Percentiles rank a stretch among this genome's conserved stretches.
Evolutionary conservation across 768 basidiomycete species (phyloP).

Genomic region (Solioccasus polychromus): DNA sequence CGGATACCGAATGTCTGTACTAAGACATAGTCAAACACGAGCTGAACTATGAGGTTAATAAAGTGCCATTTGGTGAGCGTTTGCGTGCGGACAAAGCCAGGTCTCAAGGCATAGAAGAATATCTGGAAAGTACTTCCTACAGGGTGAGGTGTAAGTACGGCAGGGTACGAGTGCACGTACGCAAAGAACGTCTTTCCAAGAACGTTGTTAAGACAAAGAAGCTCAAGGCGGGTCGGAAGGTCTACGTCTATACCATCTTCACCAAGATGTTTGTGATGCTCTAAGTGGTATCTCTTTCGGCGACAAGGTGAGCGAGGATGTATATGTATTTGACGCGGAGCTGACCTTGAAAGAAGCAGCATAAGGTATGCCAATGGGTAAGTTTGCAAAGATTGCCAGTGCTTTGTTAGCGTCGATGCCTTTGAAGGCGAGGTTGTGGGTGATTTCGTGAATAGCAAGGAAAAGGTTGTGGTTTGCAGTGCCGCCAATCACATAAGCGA

Average conservation of each 20-base stretch:
- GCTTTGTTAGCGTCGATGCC: conserved; percentile 80
- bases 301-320: conserved; percentile 4
- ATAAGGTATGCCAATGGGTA: conserved; percentile 94
- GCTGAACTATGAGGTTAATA: conserved; percentile 67
- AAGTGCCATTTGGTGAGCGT: conserved; percentile 80
- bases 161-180: conserved; percentile 41
- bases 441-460: conserved; percentile 97
- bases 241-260: conserved; percentile 97
- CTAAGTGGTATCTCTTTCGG: conserved; percentile 81
- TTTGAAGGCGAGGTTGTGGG: conserved; percentile 93
- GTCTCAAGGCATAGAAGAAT: conserved; percentile 95
- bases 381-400: conserved; percentile 86
- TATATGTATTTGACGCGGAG: not conserved
- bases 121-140: conserved; percentile 89
- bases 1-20: conserved; percentile 43
- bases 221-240: conserved; percentile 82
- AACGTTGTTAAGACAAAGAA: conserved; percentile 88
- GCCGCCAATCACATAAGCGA: conserved; percentile 85
- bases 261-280: conserved; percentile 94
- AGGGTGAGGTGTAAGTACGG: conserved; percentile 6
- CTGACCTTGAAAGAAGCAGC: conserved; percentile 90
- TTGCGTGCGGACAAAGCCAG: conserved; percentile 87
- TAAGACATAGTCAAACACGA: conserved; percentile 71
- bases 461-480: conserved; percentile 98
- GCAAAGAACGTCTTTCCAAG: conserved; percentile 98